phyloP scores from a whole-genome alignment of 2,329 filamentous ascomycete species.

The Graphilbum sp. region DNA sequence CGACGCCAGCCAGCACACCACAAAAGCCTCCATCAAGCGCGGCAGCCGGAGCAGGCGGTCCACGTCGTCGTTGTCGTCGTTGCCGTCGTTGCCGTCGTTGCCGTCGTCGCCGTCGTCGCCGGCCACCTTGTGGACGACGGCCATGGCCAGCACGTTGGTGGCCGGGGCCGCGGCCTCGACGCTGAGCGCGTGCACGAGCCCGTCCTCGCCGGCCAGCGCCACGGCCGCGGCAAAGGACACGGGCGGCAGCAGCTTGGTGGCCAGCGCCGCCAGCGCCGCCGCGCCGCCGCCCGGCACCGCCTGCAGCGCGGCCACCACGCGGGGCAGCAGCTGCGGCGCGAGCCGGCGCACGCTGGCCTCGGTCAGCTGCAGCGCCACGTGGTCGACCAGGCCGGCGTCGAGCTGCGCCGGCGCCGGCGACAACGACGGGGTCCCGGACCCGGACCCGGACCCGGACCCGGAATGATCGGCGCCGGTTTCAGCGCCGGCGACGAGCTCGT shows the following conservation, averaged over 20 bases:
- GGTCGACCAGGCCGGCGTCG: constrained; percentile 36
- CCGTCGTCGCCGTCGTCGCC: constrained; percentile 1
- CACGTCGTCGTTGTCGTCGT: constrained; percentile 7
- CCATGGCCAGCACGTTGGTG: constrained; percentile 40
- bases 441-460: no score
- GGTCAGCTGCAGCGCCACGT: constrained; percentile 43
- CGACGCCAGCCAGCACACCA: constrained; percentile 35
- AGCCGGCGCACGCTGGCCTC: constrained; percentile 35
- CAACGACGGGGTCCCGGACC: not conserved
- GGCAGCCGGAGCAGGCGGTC: constrained; percentile 33
- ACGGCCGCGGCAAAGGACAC: constrained; percentile 34
- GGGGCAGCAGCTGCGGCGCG: constrained; percentile 35
- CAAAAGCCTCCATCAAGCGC: constrained; percentile 28
- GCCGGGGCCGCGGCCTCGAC: constrained; percentile 39
- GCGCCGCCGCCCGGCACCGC: not conserved
- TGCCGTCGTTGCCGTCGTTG: constrained; percentile 19
- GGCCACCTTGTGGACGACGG: constrained; percentile 38
- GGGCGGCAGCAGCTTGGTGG: constrained; percentile 38
- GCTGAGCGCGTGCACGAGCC: constrained; percentile 33
- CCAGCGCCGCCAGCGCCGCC: constrained; percentile 30
- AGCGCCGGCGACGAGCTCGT: constrained; percentile 21
- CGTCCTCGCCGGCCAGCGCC: constrained; percentile 31
- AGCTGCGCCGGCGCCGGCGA: constrained; percentile 18
- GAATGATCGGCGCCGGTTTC: not conserved
- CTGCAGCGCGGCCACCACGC: constrained; percentile 34